Percentiles rank a stretch among this genome's conserved stretches.
Evolutionary conservation across 768 basidiomycete species (phyloP).

Genomic region (Lanmaoa rubissima): DNA sequence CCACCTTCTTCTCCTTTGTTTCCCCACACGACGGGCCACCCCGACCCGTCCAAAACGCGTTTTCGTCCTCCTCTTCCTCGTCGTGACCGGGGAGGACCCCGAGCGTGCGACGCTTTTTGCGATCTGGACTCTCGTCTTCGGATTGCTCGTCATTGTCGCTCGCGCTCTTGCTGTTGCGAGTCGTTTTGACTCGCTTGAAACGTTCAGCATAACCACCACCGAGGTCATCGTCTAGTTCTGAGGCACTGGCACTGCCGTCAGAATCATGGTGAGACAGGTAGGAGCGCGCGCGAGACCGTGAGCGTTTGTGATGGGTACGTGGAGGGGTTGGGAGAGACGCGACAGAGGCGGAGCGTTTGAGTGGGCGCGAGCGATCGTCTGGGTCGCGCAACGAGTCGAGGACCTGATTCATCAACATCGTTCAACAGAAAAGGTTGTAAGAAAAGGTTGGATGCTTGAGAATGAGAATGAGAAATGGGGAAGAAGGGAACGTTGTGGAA

Average conservation of each 20-base stretch:
- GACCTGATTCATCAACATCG: conserved; percentile 33
- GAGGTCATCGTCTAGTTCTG: conserved; percentile 29
- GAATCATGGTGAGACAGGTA: conserved; percentile 47
- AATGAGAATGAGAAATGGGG: background rate
- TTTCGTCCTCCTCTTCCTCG: conserved; percentile 55
- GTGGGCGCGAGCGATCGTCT: conserved; percentile 29
- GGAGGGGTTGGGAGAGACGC: conserved; percentile 69
- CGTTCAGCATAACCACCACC: conserved; percentile 10
- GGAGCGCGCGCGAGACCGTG: conserved; percentile 41
- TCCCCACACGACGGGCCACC: conserved; percentile 13
- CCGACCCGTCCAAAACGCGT: conserved; percentile 29
- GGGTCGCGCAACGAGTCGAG: conserved; percentile 31
- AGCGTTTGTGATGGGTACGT: conserved; percentile 50
- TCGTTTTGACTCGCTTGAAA: conserved; percentile 16
- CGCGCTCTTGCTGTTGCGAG: conserved; percentile 13
- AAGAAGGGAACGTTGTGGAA: conserved; percentile 22
- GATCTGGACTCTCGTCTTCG: conserved; percentile 17
- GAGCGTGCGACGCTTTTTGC: conserved; percentile 42
- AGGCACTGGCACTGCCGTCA: conserved; percentile 36
- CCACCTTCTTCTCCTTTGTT: conserved; percentile 4
- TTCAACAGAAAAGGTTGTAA: background rate
- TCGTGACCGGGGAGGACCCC: conserved; percentile 38
- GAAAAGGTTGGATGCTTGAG: background rate
- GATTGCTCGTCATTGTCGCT: conserved; percentile 20
- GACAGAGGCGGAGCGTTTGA: conserved; percentile 64